Evolutionary conservation across 129 eudicot species (phyloP).

Genomic region (Chrysanthemum seticuspe): DNA sequence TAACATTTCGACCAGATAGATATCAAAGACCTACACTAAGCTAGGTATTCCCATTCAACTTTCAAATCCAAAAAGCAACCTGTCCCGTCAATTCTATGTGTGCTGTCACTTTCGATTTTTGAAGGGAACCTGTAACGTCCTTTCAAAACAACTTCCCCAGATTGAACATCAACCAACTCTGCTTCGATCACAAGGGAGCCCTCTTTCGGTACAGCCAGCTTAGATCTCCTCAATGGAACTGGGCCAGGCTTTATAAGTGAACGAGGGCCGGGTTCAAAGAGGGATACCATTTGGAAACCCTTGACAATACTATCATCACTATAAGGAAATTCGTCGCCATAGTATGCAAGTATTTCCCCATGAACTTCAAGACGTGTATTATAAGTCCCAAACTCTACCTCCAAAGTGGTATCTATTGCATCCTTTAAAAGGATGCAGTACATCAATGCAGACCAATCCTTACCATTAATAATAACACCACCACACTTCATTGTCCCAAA

Average conservation of each 20-base stretch:
- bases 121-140: background rate
- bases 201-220: background rate
- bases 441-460: too few species aligned
- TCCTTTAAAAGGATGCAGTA: too few species aligned
- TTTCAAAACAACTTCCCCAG: background rate
- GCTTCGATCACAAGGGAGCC: background rate
- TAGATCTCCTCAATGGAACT: background rate
- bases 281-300: background rate
- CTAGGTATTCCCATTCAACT: background rate
- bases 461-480: too few species aligned
- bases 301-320: background rate
- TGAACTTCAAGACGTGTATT: too few species aligned
- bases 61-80: background rate
- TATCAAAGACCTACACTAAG: background rate
- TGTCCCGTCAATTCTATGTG: background rate
- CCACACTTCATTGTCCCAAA: too few species aligned
- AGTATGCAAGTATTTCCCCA: too few species aligned
- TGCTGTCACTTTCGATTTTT: background rate
- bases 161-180: background rate
- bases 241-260: background rate
- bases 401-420: too few species aligned
- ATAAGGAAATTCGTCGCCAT: too few species aligned
- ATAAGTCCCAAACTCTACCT: too few species aligned
- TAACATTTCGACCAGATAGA: too few species aligned
- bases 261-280: background rate